Evolutionary conservation across 805 yeast species (phyloP).

Genomic region (Vanderwaltozyma polyspora): DNA sequence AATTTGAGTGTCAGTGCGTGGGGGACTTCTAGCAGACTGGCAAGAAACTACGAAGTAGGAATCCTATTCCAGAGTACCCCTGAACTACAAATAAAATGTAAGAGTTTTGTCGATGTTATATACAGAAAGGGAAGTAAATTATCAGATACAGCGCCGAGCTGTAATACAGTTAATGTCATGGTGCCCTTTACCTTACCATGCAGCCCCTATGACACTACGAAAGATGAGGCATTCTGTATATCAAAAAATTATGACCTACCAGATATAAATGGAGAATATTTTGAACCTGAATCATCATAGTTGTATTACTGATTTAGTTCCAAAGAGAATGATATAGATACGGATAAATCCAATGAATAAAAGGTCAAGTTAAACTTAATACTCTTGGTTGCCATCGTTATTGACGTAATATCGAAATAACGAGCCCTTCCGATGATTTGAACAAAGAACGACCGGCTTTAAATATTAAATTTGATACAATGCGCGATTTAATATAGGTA

Average conservation of each 20-base stretch:
- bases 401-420: too few species aligned
- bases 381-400: too few species aligned
- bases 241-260: conserved; percentile 7
- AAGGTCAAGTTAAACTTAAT: too few species aligned
- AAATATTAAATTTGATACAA: too few species aligned
- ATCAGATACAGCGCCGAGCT: not conserved
- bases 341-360: too few species aligned
- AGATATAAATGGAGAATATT: conserved; percentile 8
- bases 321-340: too few species aligned
- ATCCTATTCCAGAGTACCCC: conserved; percentile 31
- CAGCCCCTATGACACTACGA: conserved; percentile 6
- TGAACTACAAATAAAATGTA: conserved; percentile 6
- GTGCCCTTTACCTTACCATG: conserved; percentile 20
- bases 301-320: not conserved
- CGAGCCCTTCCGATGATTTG: too few species aligned
- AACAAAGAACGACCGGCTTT: too few species aligned
- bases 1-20: conserved; percentile 72
- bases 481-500: too few species aligned
- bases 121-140: conserved; percentile 5
- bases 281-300: not conserved
- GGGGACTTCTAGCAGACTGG: conserved; percentile 39
- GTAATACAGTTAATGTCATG: conserved; percentile 3
- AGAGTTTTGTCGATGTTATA: conserved; percentile 14
- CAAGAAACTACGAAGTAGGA: conserved; percentile 46
- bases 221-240: conserved; percentile 15